Percentiles rank a stretch among this genome's conserved stretches.
These are phyloP conservation scores for Aphanomyces cochlioides DNA, from an alignment of 352 stramenopile species.

Conservation along the genomic window DNA sequence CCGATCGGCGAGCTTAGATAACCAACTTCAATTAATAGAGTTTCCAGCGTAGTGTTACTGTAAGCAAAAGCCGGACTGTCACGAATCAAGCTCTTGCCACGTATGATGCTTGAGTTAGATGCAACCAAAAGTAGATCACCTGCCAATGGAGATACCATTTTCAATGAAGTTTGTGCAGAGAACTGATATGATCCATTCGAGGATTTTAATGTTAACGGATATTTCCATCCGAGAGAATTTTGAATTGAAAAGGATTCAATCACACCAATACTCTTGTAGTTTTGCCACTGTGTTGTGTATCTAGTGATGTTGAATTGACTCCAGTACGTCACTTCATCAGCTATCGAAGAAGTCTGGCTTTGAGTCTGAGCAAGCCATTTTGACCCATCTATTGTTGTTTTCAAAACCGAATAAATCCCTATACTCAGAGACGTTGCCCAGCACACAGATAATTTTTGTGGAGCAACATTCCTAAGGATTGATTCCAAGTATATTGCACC, in stretches of 20 bases:
- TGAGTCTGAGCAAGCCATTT: background rate
- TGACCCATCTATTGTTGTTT: background rate
- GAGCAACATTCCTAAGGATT: constrained; percentile 16
- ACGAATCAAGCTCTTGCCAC: constrained; percentile 6
- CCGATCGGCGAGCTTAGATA: background rate
- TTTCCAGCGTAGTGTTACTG: background rate
- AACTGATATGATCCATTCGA: constrained; percentile 17
- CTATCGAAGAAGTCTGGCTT: background rate
- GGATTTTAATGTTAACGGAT: constrained; percentile 2
- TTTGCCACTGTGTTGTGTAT: constrained; percentile 25
- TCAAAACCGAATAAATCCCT: constrained; percentile 4
- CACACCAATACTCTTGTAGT: constrained; percentile 20
- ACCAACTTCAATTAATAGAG: background rate
- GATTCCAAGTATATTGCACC: constrained; percentile 26
- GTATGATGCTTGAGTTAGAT: background rate
- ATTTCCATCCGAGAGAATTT: background rate
- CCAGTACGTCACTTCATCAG: constrained; percentile 4
- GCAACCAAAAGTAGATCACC: background rate
- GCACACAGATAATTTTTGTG: background rate
- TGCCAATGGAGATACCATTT: constrained; percentile 16
- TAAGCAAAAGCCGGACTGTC: background rate
- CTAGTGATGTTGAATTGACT: background rate
- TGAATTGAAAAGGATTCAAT: constrained; percentile 17
- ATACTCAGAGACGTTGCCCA: background rate
- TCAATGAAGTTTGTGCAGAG: constrained; percentile 1